Evolutionary conservation across 371 early-diverging fungal genomes (phyloP), one percentile per base, ranked within the genome.

Genomic region (Lichtheimia hyalospora): DNA sequence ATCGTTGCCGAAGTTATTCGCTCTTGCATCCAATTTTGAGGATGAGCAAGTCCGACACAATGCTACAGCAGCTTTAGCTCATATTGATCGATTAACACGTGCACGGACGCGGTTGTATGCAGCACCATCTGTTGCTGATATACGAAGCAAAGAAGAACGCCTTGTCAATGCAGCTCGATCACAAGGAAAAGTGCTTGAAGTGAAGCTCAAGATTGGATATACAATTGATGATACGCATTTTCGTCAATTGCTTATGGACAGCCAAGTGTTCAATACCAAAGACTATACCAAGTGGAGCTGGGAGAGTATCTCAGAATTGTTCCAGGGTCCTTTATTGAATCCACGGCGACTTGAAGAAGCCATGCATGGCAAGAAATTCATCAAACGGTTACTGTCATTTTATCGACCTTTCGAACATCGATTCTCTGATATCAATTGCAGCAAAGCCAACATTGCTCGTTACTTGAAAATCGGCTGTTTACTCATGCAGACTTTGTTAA

Each of bases 201-300:
- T 90, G 39, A 91, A 91, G 51, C 65, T 84, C 5, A 75, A 78
- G 50, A 81, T 90, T 57, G 89, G 89, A 1, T 78, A 84, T 34
- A 86, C 89, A n/a, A 84, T 93, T 62, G 95, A 95, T 54, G 94
- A 95, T 53, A 61, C 68, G 3, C 89, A 88, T 53, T 92, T 88
- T 50, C 69, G 83, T 41, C 75, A 81, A 16, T 65, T 86, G 14
- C 61, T 93, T 12, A 75, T 82, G 60, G 92, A 92, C 23, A 83
- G 89, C 5, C 90, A 92, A 74, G 89, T 90, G 13, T 58, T 92
- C 2, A 82, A 71, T 39, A 82, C 84, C 3, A 93, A 92, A 61
- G 93, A 94, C 20, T 83, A 78, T 58, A 77, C 84, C 5, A 88
- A 90, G 60, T 95, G 96, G 96, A 84, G 84, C 44, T 95, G 92